Base-by-base conservation (phyloP, 305 asterid species). In the Fraxinus ornus region DNA sequence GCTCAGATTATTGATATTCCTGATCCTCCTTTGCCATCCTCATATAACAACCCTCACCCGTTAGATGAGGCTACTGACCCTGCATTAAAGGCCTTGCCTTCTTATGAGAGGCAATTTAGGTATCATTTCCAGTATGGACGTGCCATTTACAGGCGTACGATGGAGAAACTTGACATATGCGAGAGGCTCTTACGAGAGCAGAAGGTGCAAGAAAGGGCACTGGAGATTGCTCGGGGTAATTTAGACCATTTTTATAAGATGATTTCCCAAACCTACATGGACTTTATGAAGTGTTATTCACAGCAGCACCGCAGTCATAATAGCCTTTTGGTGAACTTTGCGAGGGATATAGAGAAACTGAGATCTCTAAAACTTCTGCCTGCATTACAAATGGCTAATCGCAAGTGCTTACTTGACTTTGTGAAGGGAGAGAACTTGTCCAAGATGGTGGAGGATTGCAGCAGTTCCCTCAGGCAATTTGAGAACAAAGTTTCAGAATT, bases 31-130 rank as follows among this genome's bases (percentile, higher is more conserved):
- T 19, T 78, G 33, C 94, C 95, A 9, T 84, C 92, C 74, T 84
- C 97, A 12, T 86, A 93, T 47, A 87, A 89, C 70, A 85, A 85
- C 24, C 87, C 91, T 17, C 97, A 94, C 78, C 95, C 97, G 19
- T 81, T 96, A 73, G 99, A 96, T 81, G 91, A 96, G 80, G 98
- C 95, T 76, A 82, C 97, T 0, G 99, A 96, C 83, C 99, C 99
- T 36, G 99, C 99, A 0, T 68, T 93, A 28, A 94, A 93, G 84
- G 98, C 97, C 30, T 85, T 96, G 87, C 95, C 98, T 82, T 92
- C 97, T 4, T 96, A 96, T 13, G 98, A 93, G 89, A 94, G 95
- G 84, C 98, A 93, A 73, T 96, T 96, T 83, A 87, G 97, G 86
- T 89, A 94, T 88, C 99, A 96, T 78, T 94, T 90, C 88, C 97